These are phyloP conservation scores for Starmerella kuoi DNA, from an alignment of 805 yeast species.

Conservation along the genomic window DNA sequence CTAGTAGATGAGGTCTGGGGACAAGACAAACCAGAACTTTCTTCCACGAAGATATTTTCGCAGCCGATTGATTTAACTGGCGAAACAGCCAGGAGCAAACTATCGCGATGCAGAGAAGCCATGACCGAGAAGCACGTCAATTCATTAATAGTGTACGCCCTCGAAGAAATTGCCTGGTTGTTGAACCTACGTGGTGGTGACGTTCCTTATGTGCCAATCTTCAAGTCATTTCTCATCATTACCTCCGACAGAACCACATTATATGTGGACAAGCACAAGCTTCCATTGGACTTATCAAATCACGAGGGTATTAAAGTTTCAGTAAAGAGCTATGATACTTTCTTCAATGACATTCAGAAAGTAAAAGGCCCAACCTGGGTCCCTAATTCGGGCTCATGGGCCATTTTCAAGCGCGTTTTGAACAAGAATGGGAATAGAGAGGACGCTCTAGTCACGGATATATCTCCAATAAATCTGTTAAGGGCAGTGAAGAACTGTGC, in stretches of 20 bases:
- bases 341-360: constrained; percentile 3
- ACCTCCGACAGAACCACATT: constrained; percentile 33
- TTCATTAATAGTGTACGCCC: constrained; percentile 48
- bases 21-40: constrained; percentile 50
- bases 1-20: constrained; percentile 66
- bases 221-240: constrained; percentile 54
- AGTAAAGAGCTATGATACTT: constrained; percentile 5
- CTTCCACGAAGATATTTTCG: constrained; percentile 38
- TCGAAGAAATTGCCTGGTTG: constrained; percentile 88
- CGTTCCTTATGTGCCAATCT: constrained; percentile 76
- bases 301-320: constrained; percentile 17
- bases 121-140: constrained; percentile 23
- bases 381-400: constrained; percentile 57
- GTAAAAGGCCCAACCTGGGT: constrained; percentile 31
- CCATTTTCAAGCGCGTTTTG: constrained; percentile 27
- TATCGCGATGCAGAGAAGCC: constrained; percentile 31
- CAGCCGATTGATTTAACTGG: constrained; percentile 54
- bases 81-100: constrained; percentile 45
- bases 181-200: constrained; percentile 76
- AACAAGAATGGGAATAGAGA: constrained; percentile 6
- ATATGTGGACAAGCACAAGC: constrained; percentile 36
- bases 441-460: constrained; percentile 32
- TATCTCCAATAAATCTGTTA: constrained; percentile 50
- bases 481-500: constrained; percentile 64
- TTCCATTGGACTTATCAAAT: neutral